These are phyloP conservation scores for Naganishia randhawae DNA, from an alignment of 768 basidiomycete genomes.

Conservation along the genomic window DNA sequence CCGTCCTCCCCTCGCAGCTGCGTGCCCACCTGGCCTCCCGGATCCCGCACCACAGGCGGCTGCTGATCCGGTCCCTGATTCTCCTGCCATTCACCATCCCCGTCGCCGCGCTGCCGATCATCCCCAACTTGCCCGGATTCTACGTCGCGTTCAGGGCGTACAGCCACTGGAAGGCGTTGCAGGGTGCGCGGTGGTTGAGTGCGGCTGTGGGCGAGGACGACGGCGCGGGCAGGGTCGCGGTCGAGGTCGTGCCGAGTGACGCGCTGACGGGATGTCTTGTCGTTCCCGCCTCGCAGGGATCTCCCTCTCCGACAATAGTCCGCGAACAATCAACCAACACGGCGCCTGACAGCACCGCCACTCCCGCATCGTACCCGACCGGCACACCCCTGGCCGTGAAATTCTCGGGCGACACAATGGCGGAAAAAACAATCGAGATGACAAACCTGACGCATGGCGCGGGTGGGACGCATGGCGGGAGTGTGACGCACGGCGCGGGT, in stretches of 20 bases:
- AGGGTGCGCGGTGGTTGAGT: slow-evolving; percentile 47
- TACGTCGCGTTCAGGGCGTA: slow-evolving; percentile 52
- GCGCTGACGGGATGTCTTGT: slow-evolving; percentile 16
- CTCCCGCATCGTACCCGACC: slow-evolving; percentile 1
- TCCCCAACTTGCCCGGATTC: slow-evolving; percentile 52
- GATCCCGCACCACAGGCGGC: slow-evolving; percentile 45
- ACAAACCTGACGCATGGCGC: slow-evolving; percentile 4
- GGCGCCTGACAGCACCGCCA: slow-evolving; percentile 26
- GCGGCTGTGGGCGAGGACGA: slow-evolving; percentile 29
- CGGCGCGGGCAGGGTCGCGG: slow-evolving; percentile 39
- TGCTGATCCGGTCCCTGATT: slow-evolving; percentile 40
- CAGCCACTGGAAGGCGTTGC: slow-evolving; percentile 50
- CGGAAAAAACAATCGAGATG: slow-evolving; percentile 12
- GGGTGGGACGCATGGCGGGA: not conserved
- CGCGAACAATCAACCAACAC: not conserved
- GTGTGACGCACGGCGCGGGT: not conserved
- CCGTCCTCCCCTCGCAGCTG: slow-evolving; percentile 33
- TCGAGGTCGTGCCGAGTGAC: slow-evolving; percentile 34
- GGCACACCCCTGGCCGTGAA: not conserved
- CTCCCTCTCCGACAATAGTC: not conserved
- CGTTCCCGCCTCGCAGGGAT: not conserved
- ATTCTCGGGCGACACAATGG: slow-evolving; percentile 8
- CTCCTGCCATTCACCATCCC: slow-evolving; percentile 47
- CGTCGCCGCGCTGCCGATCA: slow-evolving; percentile 50
- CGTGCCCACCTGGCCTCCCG: slow-evolving; percentile 40